Base-by-base conservation (phyloP, 2,329 filamentous ascomycete genomes). In the Colletotrichum tabaci region DNA sequence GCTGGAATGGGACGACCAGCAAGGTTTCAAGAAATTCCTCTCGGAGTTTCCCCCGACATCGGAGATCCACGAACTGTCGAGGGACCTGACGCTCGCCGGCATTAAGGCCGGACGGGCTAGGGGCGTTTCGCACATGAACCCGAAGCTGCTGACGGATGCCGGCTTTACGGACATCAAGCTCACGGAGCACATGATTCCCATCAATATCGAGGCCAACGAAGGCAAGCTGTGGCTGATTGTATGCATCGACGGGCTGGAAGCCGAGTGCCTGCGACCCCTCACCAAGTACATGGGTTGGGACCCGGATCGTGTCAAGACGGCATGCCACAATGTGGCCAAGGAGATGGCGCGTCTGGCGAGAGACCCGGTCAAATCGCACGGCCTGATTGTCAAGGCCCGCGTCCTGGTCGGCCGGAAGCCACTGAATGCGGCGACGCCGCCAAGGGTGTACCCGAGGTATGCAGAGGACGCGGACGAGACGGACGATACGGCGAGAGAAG, bases 221-320 rank as follows among this genome's bases (percentile, higher is more conserved):
- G 86, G 87, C 50, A 87, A 87, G 73, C 84, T 89, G 60, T 89
- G 87, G 87, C 80, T 89, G 42, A 84, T 89, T 30, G 82, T 84
- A 2, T 83, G 86, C 69, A 79, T 89, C 42, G 87, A 88, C 66
- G 83, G 84, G 3, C 76, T 88, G 40, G 88, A 89, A 76, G 83
- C 87, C 13, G 77, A 80, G 42, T 84, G 80, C 50, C 76, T 90
- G 73, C 83, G 88, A 44, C 81, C 86, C 13, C 80, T 90, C 67
- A 90, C 87, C 1, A 84, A 83, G 73, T 81, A 87, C 58, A 84
- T 88, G 80, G 85, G 81, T 9, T 90, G 87, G 87, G 83, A 86
- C 26, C 79, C 85, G 0, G 83, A 87, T 1, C 80, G 84, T 44
- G 87, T 87, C 68, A 84, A 85, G 57, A 77, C 79, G 38, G 80